Evolutionary conservation across 1,284 basidiomycete species (phyloP), one percentile per base, ranked within the genome.

Genomic region (Erythrobasidium hasegawianum): DNA sequence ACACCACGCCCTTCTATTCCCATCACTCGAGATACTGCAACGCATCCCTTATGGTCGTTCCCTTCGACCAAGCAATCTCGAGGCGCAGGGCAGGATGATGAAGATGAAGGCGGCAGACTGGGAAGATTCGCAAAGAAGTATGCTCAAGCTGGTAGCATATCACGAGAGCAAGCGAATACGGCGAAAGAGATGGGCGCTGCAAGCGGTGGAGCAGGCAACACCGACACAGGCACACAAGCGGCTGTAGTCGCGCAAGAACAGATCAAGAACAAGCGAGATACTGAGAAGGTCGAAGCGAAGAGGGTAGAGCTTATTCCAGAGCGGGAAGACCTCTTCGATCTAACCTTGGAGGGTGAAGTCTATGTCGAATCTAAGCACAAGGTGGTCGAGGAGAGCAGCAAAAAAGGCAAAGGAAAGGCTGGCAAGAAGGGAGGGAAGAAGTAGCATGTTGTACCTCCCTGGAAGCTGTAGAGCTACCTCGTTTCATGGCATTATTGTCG

Each of bases 41-140:
- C 64, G 47, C 61, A 64, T 24, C 59, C 67, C 13, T 43, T 68
- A 27, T 68, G 67, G 67, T 54, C 33, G 33, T 68, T 56, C 43
- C 27, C 62, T 55, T 57, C 54, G 14, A 40, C 55, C 10, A 24
- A 24, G 8, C 41, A 24, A 27, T 26, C 54, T 26, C 18, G 38
- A 22, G 40, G 56, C 14, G 29, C 45, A n/a, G 62, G 43, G 4
- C 41, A 18, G 40, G 38, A 57, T 14, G 67, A 68, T 16, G 67
- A 68, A 43, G 67, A 64, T 29, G 26, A 62, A 26, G 49, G 56
- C 16, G 67, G 67, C 7, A 47, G 67, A 43, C 55, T 68, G 60
- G 61, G 67, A 38, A 56, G 67, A 43, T 68, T 68, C 50, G 56
- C 60, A 40, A 41, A 52, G 45, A 57, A 41, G 49, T 68, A 64